These are phyloP conservation scores for Geranium rotundifolium DNA, from an alignment of 345 rosid species.

Conservation along the genomic window DNA sequence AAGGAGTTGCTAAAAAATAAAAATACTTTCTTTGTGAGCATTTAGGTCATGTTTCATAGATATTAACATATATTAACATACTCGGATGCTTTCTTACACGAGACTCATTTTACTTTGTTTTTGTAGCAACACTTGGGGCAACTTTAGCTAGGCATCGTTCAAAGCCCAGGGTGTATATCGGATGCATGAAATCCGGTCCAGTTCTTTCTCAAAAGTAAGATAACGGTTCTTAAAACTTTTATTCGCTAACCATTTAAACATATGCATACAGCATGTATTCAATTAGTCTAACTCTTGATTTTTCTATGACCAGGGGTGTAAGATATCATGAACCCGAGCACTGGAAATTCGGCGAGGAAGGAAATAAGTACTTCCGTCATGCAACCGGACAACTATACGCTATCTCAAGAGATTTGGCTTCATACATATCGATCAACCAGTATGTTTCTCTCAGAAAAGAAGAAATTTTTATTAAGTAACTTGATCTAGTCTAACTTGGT, in stretches of 20 bases:
- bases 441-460: conserved; percentile 24
- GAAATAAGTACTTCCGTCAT: conserved; percentile 92
- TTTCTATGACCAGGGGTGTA: conserved; percentile 52
- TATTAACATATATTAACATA: too few species aligned
- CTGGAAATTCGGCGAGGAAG: conserved; percentile 98
- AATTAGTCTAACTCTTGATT: neutral
- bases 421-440: conserved; percentile 82
- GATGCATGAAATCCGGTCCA: conserved; percentile 98
- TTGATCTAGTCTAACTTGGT: conserved; percentile 7
- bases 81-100: conserved; percentile 1
- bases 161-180: conserved; percentile 72
- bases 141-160: conserved; percentile 61
- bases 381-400: conserved; percentile 98
- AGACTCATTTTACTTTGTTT: conserved; percentile 8
- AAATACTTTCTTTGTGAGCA: conserved; percentile 1
- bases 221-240: conserved; percentile 4
- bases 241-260: too few species aligned
- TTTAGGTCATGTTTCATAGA: neutral
- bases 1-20: neutral
- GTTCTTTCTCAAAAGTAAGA: conserved; percentile 95
- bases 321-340: conserved; percentile 92
- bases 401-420: conserved; percentile 73
- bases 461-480: neutral
- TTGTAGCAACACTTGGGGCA: conserved; percentile 87
- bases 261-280: too few species aligned